These are phyloP conservation scores for Cytospora paraplurivora DNA, from an alignment of 2,329 filamentous ascomycete species.

Conservation along the genomic window DNA sequence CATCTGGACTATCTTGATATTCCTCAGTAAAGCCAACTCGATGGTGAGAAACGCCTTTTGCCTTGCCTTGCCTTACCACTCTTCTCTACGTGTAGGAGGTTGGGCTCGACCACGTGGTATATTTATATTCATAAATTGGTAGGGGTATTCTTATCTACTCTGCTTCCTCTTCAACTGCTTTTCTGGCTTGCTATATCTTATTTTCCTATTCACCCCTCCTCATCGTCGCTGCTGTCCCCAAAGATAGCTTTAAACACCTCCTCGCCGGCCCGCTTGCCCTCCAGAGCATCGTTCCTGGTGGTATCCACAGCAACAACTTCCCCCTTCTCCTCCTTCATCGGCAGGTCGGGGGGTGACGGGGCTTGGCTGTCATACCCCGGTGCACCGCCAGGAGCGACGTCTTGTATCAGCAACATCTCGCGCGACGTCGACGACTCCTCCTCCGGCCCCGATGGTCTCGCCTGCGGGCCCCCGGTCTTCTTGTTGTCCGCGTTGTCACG, in stretches of 20 bases:
- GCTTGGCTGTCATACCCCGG: constrained; percentile 17
- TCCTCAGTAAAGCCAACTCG: no score
- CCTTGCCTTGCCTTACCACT: no score
- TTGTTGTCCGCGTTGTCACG: constrained; percentile 29
- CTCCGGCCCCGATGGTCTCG: constrained; percentile 1
- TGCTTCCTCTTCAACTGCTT: background rate
- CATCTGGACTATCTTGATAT: no score
- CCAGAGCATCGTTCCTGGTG: constrained; percentile 76
- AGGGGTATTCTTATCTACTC: background rate
- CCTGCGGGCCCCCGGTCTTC: constrained; percentile 13
- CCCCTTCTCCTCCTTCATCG: constrained; percentile 27
- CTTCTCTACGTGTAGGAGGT: no score
- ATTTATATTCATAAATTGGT: no score
- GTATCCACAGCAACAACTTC: constrained; percentile 58
- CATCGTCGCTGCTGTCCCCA: constrained; percentile 78
- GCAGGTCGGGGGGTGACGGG: constrained; percentile 13
- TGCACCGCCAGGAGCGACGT: background rate
- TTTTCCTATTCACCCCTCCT: constrained; percentile 26
- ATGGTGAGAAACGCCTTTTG: no score
- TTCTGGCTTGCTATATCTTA: background rate
- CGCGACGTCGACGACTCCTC: background rate
- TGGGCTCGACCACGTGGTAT: no score
- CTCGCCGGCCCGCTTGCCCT: constrained; percentile 72
- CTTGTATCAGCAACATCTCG: background rate
- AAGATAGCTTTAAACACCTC: constrained; percentile 92